phyloP scores from a whole-genome alignment of 805 yeast genomes.

The Komagataella mondaviorum region DNA sequence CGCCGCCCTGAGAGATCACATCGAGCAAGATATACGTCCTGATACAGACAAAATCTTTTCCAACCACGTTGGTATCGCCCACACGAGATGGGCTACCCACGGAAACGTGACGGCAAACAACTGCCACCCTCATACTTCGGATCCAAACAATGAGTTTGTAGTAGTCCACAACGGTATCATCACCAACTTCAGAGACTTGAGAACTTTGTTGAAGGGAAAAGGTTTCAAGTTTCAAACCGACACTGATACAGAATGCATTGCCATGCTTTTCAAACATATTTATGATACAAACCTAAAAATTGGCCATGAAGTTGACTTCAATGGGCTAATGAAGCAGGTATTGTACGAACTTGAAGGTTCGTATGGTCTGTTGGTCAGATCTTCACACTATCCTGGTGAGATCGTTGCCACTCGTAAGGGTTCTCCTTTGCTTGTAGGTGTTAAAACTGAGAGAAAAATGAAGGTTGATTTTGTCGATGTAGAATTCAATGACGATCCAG shows the following conservation, averaged over 20 bases:
- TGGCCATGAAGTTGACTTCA: slow-evolving; percentile 74
- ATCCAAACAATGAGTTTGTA: slow-evolving; percentile 66
- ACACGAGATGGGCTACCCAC: slow-evolving; percentile 99
- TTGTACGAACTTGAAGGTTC: slow-evolving; percentile 93
- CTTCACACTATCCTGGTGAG: slow-evolving; percentile 89
- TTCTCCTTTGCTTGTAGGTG: slow-evolving; percentile 94
- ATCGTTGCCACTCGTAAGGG: slow-evolving; percentile 96
- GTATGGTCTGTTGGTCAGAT: slow-evolving; percentile 88
- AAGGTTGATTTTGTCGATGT: slow-evolving; percentile 98
- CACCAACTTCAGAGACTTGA: slow-evolving; percentile 87
- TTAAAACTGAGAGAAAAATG: slow-evolving; percentile 86
- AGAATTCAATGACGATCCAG: slow-evolving; percentile 53
- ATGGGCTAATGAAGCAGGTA: slow-evolving; percentile 85
- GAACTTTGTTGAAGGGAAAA: slow-evolving; percentile 64
- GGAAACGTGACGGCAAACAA: slow-evolving; percentile 79
- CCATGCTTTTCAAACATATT: slow-evolving; percentile 83
- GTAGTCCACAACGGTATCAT: slow-evolving; percentile 97
- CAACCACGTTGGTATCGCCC: slow-evolving; percentile 93
- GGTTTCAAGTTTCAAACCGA: slow-evolving; percentile 82
- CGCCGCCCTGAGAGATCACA: slow-evolving; percentile 57
- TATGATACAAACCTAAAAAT: slow-evolving; percentile 66
- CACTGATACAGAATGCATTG: slow-evolving; percentile 97
- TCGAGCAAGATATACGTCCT: slow-evolving; percentile 27
- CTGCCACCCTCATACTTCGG: slow-evolving; percentile 96
- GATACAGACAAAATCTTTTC: slow-evolving; percentile 54